Conservation (phyloP, 345 rosid species). For the Brassica napus region Da-Ae NC_063438.1:8265501-8266000, state of each 20-base stretch:
- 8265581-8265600: not conserved
- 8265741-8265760: not conserved
- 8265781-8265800: not conserved
- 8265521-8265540: not conserved
- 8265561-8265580: not conserved
- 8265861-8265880: not conserved
- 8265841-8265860: not conserved
- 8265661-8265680: not conserved
- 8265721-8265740: not conserved
- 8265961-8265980: slow-evolving; percentile 9
- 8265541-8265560: not conserved
- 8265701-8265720: not conserved
- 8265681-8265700: not conserved
- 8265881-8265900: not conserved
- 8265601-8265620: not conserved
- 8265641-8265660: not conserved
- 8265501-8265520: not conserved
- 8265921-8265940: not conserved
- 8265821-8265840: not conserved
- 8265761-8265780: not conserved
- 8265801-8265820: not conserved
- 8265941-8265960: not conserved
- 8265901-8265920: not conserved
- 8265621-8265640: not conserved
- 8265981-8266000: not conserved